These are phyloP conservation scores for Plasmodium coatneyi DNA, from an alignment of 169 alveolate genomes.

Conservation along the genomic window DNA sequence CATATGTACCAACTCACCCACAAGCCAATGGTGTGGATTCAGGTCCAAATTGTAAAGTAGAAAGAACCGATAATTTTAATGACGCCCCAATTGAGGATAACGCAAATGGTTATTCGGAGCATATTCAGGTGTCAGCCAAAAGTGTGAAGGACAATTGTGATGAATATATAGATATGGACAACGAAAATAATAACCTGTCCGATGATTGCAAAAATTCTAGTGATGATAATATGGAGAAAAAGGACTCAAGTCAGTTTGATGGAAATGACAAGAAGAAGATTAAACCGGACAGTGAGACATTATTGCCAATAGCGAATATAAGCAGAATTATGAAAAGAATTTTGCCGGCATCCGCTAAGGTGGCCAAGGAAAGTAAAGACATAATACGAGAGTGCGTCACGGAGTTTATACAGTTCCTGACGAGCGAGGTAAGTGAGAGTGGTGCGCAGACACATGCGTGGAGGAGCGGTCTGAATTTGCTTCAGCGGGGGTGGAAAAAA, in stretches of 20 bases:
- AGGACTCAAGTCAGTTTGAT: not conserved
- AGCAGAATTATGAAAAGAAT: conserved; percentile 95
- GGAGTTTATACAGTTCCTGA: conserved; percentile 94
- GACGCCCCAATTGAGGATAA: not conserved
- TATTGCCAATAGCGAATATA: conserved; percentile 95
- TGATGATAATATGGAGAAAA: conserved; percentile 33
- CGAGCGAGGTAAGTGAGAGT: conserved; percentile 87
- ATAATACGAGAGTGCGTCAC: conserved; percentile 95
- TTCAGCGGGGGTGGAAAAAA: not conserved
- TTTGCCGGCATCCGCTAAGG: conserved; percentile 92
- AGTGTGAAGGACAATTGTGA: conserved; percentile 8
- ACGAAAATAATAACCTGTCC: conserved; percentile 33
- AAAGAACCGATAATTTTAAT: not conserved
- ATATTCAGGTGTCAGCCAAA: not conserved
- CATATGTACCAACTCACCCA: not conserved
- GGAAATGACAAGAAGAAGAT: conserved; percentile 25
- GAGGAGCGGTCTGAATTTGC: not conserved
- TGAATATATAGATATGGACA: conserved; percentile 18
- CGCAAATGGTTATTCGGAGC: conserved; percentile 3
- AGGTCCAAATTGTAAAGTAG: not conserved
- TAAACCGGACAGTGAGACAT: conserved; percentile 37
- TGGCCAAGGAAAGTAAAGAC: conserved; percentile 95
- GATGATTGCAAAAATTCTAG: conserved; percentile 34
- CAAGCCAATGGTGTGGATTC: not conserved
- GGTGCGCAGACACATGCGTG: not conserved